These are phyloP conservation scores for Trichoderma guizhouense DNA, from an alignment of 2,329 filamentous ascomycete genomes.

Conservation along the genomic window DNA sequence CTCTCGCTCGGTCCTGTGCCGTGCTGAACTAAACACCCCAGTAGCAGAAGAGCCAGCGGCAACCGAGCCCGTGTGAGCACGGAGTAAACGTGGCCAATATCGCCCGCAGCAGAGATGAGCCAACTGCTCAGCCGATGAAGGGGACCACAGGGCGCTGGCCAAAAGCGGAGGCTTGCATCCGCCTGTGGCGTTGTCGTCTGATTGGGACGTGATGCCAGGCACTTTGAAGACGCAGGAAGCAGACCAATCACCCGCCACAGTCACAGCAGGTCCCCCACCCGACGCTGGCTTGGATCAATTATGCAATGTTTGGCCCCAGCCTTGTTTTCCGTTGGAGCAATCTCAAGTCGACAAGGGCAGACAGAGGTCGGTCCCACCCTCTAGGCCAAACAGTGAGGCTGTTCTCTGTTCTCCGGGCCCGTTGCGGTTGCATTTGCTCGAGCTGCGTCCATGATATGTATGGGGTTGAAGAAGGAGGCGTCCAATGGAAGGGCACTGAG, in stretches of 20 bases:
- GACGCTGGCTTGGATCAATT: neutral
- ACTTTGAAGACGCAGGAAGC: neutral
- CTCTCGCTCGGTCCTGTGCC: neutral
- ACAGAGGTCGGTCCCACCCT: neutral
- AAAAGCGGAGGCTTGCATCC: conserved; percentile 23
- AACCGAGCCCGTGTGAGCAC: neutral
- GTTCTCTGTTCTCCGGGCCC: conserved; percentile 19
- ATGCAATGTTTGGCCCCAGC: conserved; percentile 15
- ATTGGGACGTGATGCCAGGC: conserved; percentile 21
- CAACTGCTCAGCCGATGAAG: conserved; percentile 16
- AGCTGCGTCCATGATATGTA: conserved; percentile 8
- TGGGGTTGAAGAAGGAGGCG: conserved; percentile 19
- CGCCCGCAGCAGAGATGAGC: conserved; percentile 19
- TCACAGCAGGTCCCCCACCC: neutral
- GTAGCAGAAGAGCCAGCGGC: neutral
- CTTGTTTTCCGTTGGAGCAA: conserved; percentile 17
- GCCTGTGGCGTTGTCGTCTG: conserved; percentile 19
- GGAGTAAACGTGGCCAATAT: conserved; percentile 18
- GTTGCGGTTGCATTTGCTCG: neutral
- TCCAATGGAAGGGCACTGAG: conserved; percentile 19
- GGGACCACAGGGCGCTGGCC: conserved; percentile 15
- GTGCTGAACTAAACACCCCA: neutral
- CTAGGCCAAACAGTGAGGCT: conserved; percentile 23
- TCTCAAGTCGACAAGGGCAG: conserved; percentile 10
- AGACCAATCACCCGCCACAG: neutral